A percentile compares a stretch with the other conserved stretches of the same genome.
Conservation (phyloP, 768 basidiomycete genomes). For the Psilocybe tampanensis region DNA sequence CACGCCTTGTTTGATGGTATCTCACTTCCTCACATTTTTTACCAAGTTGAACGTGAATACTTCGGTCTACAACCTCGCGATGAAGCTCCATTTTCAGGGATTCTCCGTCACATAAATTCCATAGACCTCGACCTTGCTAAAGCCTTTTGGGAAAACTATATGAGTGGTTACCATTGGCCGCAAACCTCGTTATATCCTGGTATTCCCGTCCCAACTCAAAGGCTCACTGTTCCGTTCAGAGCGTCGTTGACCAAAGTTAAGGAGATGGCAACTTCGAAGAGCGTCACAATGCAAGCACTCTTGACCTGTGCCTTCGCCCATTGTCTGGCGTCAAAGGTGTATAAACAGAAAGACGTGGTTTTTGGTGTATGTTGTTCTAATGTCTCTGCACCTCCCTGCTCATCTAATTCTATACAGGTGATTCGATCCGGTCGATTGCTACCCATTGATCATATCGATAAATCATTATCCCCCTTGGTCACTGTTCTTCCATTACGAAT, state of each 20-base stretch:
- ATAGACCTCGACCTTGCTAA: conserved; percentile 24
- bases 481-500: conserved; percentile 33
- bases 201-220: conserved; percentile 4
- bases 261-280: conserved; percentile 24
- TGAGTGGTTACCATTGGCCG: conserved; percentile 28
- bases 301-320: conserved; percentile 31
- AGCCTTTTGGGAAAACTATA: conserved; percentile 30
- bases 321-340: conserved; percentile 26
- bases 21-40: conserved; percentile 30
- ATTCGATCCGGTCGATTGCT: conserved; percentile 38
- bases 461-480: conserved; percentile 30
- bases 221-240: conserved; percentile 19
- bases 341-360: conserved; percentile 27
- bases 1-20: conserved; percentile 37
- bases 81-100: conserved; percentile 16
- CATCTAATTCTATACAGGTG: conserved; percentile 22
- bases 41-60: conserved; percentile 30
- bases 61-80: conserved; percentile 2
- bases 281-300: conserved; percentile 34
- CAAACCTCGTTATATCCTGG: conserved; percentile 4
- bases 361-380: conserved; percentile 31
- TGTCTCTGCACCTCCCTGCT: background rate
- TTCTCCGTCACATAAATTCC: conserved; percentile 27
- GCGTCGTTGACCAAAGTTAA: conserved; percentile 26
- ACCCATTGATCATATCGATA: conserved; percentile 30